A percentile compares a stretch with the other conserved stretches of the same genome.
Conservation (phyloP, 352 stramenopile species). For the Phytophthora uliginosa region DNA sequence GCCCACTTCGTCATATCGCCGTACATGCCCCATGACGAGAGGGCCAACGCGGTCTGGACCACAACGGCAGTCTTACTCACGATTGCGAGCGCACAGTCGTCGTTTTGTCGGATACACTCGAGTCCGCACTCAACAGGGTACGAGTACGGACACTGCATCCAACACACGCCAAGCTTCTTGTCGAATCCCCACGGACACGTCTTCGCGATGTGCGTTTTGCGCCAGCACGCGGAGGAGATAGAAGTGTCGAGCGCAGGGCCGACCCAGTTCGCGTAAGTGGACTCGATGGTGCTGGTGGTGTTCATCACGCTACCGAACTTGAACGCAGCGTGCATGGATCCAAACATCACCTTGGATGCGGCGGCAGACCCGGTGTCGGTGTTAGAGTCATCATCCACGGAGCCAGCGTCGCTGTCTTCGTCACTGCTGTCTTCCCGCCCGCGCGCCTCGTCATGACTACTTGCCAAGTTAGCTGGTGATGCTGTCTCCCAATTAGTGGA, state of each 20-base stretch:
- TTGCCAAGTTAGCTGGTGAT: neutral
- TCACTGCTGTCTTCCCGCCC: constrained; percentile 14
- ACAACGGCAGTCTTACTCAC: constrained; percentile 43
- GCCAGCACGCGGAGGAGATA: constrained; percentile 41
- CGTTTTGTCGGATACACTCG: constrained; percentile 54
- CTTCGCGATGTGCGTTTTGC: constrained; percentile 48
- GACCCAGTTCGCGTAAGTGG: constrained; percentile 47
- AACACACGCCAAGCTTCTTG: constrained; percentile 40
- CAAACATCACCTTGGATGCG: neutral
- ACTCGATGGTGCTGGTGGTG: constrained; percentile 40
- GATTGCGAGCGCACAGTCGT: constrained; percentile 44
- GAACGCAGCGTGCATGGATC: constrained; percentile 23
- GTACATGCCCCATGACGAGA: constrained; percentile 37
- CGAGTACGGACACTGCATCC: constrained; percentile 50
- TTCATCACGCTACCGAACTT: constrained; percentile 38
- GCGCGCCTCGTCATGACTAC: neutral
- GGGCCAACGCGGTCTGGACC: constrained; percentile 29
- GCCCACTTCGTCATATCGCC: constrained; percentile 38
- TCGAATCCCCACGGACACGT: constrained; percentile 45
- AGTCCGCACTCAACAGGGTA: constrained; percentile 57
- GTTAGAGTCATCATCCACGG: neutral
- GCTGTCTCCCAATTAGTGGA: neutral
- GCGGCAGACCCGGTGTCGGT: neutral
- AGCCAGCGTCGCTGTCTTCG: constrained; percentile 7
- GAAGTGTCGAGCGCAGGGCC: constrained; percentile 12